Evolutionary conservation across 768 basidiomycete genomes (phyloP), one percentile per base, ranked within the genome.

Genomic region (Sutorius australiensis): DNA sequence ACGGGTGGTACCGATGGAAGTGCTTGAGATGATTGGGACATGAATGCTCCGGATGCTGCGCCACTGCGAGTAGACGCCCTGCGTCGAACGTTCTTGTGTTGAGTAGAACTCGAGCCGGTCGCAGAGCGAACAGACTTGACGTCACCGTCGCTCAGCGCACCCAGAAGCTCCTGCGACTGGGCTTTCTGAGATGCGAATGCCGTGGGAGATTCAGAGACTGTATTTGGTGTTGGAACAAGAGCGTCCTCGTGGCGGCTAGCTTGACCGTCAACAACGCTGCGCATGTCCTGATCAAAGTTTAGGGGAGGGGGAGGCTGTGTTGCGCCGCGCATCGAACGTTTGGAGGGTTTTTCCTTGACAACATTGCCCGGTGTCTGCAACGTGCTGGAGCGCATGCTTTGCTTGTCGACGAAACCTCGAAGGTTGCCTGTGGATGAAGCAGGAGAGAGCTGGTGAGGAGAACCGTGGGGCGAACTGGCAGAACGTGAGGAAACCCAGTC

Each of bases 1-100:
- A 67, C 12, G 11, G 67, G 78, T 17, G 79, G 77, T 5, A 79
- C 69, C 7, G 65, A 14, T 7, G 67, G 78, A 17, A 79, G 77
- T 5, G 78, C 69, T 2, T 75, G 74, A 50, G 82, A 65, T 0
- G 81, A 73, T 56, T 82, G 80, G 11, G 82, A 80, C 79, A 89
- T 86, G 42, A 83, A 79, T 30, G 85, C 70, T 16, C 85, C 82
- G 16, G 82, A 82, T 3, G 83, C 81, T 1, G 86, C 84, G 46
- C 82, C 80, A 0, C 80, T 77, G 30, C 61, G 12, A 9, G 32
- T 3, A 3, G 67, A 63, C 7, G 56, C 48, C 31, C 47, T 65
- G 17, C 57, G 58, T 14, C 37, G 50, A 24, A 41, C 52, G 21
- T 39, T 51, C 56, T 65, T 67, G 24, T 57, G 59, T 24, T 57